A percentile compares a stretch with the other conserved stretches of the same genome.
These are phyloP conservation scores for Parsonsia alboflavescens DNA, from an alignment of 257 asterid genomes.

Conservation along the genomic window DNA sequence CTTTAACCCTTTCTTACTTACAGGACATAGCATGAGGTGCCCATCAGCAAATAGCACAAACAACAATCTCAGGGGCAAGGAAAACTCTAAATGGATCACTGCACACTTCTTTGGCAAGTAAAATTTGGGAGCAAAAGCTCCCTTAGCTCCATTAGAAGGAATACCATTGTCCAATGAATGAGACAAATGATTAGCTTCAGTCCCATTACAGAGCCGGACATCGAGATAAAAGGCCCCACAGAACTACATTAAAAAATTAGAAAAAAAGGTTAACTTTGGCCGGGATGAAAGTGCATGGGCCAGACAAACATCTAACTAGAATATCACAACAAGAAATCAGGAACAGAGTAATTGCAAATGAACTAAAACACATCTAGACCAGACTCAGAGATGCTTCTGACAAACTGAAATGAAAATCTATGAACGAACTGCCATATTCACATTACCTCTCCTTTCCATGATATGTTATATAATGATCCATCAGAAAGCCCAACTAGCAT, in stretches of 20 bases:
- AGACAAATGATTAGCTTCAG: slow-evolving; percentile 41
- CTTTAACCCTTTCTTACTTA: slow-evolving; percentile 88
- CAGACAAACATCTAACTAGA: neutral
- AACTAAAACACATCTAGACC: neutral
- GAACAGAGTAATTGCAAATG: neutral
- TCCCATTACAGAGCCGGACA: slow-evolving; percentile 32
- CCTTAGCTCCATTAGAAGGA: slow-evolving; percentile 44
- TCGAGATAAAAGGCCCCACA: slow-evolving; percentile 66
- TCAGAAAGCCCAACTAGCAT: slow-evolving; percentile 90
- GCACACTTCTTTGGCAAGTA: slow-evolving; percentile 40
- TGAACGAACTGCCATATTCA: neutral
- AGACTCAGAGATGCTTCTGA: neutral
- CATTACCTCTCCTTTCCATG: slow-evolving; percentile 99
- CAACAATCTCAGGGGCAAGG: slow-evolving; percentile 51
- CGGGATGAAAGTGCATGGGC: neutral
- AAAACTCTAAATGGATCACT: slow-evolving; percentile 70
- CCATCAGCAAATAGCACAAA: slow-evolving; percentile 82
- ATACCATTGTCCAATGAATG: slow-evolving; percentile 55
- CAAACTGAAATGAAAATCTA: neutral
- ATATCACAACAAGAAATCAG: neutral
- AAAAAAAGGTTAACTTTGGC: slow-evolving; percentile 1
- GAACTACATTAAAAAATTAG: slow-evolving; percentile 58
- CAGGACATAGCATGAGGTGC: slow-evolving; percentile 65
- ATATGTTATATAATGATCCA: slow-evolving; percentile 90
- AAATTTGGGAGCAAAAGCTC: slow-evolving; percentile 32